Evolutionary conservation across 2,329 filamentous ascomycete genomes (phyloP), one percentile per base, ranked within the genome.

Genomic region (Neoarthrinium moseri): DNA sequence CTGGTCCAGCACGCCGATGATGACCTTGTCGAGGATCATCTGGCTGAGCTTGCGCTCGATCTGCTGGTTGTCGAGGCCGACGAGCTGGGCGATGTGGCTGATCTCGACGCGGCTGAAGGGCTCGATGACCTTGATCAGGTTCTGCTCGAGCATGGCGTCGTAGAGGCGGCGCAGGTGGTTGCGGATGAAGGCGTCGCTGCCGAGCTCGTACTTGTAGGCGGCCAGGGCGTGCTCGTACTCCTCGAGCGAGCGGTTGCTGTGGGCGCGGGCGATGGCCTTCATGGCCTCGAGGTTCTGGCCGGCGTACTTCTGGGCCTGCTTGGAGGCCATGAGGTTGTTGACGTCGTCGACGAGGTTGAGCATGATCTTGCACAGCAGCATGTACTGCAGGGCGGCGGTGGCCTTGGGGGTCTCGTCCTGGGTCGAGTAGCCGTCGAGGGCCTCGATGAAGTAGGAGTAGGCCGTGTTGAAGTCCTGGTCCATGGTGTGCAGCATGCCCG

Each of bases 361-460:
- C 95, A 99, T 99, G 69, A 99, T 94, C 77, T 99, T 99, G 84
- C 94, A 97, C 27, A 99, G 84, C 45, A 99, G 82, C 94, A 99
- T 99, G 78, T 99, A 99, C 75, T 99, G 94, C 55, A 99, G 77
- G 10, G 94, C 91, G 11, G 92, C 89, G n/a, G 92, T 95, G n/a
- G 95, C 94, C 71, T 91, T 91, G 53, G 79, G 74, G 30, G 84
- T 75, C 65, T 96, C 91, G 56, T 99, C 94, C 67, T 95, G 91
- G 37, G 86, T 86, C 71, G 94, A 90, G 71, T 97, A 99, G 50
- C 94, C 94, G 66, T 99, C 94, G 53, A 99, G 83, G 3, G 95
- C 94, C 74, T 99, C 94, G 69, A 99, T 97, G 70, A 99, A 99
- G 78, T 99, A 99, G 40, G 91, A 96, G 71, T 88, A 99, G 40